phyloP scores from a whole-genome alignment of 139 green algal genomes.

The Marvania coccoides region DNA sequence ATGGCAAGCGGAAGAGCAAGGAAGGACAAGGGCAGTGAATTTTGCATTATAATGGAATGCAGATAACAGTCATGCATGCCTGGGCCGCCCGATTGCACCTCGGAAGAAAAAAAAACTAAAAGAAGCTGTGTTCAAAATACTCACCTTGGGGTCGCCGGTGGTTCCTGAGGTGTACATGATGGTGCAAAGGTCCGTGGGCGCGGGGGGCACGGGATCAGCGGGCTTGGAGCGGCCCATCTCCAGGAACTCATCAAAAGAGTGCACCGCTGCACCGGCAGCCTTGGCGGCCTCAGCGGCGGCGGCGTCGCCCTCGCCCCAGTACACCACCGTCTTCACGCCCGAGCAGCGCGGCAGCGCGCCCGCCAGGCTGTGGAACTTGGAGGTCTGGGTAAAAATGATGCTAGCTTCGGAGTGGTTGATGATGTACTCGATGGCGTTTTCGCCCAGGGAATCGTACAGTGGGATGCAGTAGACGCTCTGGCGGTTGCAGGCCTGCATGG shows the following conservation, averaged over 20 bases:
- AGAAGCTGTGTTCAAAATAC: neutral
- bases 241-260: slow-evolving; percentile 55
- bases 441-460: slow-evolving; percentile 90
- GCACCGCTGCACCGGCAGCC: slow-evolving; percentile 31
- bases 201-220: slow-evolving; percentile 27
- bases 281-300: slow-evolving; percentile 10
- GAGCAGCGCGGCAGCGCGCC: slow-evolving; percentile 44
- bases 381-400: slow-evolving; percentile 39
- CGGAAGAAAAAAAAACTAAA: too few species aligned
- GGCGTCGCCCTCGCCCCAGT: slow-evolving; percentile 55
- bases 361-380: slow-evolving; percentile 58
- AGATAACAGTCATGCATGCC: neutral
- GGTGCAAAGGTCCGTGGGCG: slow-evolving; percentile 75
- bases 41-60: too few species aligned
- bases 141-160: slow-evolving; percentile 68
- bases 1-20: neutral
- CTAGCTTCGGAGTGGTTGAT: slow-evolving; percentile 67
- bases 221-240: slow-evolving; percentile 41
- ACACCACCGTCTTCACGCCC: slow-evolving; percentile 63
- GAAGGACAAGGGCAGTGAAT: neutral
- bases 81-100: neutral
- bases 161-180: slow-evolving; percentile 95
- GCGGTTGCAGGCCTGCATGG: slow-evolving; percentile 92
- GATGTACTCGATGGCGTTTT: slow-evolving; percentile 88
- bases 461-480: slow-evolving; percentile 80